Base-by-base conservation (phyloP, 352 stramenopile genomes). In the Phytophthora quininea region DNA sequence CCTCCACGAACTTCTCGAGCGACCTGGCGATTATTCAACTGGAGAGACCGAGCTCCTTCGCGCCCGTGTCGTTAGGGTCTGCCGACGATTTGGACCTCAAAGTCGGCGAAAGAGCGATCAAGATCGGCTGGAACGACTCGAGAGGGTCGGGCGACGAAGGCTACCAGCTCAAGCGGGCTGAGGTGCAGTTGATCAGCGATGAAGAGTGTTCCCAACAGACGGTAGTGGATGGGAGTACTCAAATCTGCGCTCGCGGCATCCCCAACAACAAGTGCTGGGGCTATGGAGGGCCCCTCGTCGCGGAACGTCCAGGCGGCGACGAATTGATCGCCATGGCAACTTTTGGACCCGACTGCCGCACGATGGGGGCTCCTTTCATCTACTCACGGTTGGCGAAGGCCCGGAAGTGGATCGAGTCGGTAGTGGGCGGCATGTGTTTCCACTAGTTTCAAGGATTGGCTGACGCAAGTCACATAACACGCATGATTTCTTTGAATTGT, bases 331-430 rank as follows among this genome's bases (percentile, higher is more conserved):
- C 74, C 12, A 62, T 86, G 19, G 67, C 84, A n/a, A 86, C 64
- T 58, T 88, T 74, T 74, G 77, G 76, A 15, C 61, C 73, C 47
- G 75, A 76, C 33, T 89, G 80, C 35, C 73, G 60, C 5, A 59
- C 62, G 8, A 54, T 49, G 4, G 67, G 66, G 12, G 71, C 80
- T 35, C 80, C 80, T 0, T 76, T 70, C 8, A 77, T 86, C 31
- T 89, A 84, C 73, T 67, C 77, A 3, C 64, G 75, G n/a, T 68
- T 89, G 33, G 78, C 75, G 15, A 67, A 62, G 35, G 75, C 49
- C n/a, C 60, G 64, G 24, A 38, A 45, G 5, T 86, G 77, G 73
- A 76, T 86, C 58, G 53, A 66, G 27, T 53, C 45, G 4, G 38
- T 58, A 11, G 33, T n/a, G 30, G 43, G 7, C 15, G 57, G 57